A percentile compares a stretch with the other conserved stretches of the same genome.
Conservation (phyloP, 495 filamentous ascomycete species). For the Pseudomonodictys pantanalensis region DNA sequence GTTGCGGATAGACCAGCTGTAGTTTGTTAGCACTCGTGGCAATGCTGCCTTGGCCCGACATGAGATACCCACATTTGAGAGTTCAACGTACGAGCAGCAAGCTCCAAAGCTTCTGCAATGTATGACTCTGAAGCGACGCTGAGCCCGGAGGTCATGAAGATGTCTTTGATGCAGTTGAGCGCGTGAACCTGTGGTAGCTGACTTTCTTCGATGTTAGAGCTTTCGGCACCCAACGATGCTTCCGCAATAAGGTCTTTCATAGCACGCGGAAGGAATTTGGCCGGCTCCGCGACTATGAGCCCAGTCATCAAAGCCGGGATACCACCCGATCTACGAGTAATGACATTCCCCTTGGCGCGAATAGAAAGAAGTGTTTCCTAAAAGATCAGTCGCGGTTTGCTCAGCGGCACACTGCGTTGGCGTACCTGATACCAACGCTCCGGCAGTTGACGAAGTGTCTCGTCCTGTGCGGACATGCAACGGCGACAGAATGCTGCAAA, state of each 20-base stretch:
- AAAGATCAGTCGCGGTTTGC: not conserved
- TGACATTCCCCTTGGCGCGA: constrained; percentile 65
- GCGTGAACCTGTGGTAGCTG: constrained; percentile 85
- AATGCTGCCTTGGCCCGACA: not conserved
- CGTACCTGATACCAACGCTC: constrained; percentile 69
- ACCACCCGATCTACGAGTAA: constrained; percentile 86
- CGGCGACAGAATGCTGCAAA: constrained; percentile 72
- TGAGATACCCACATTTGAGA: constrained; percentile 53
- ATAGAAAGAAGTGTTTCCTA: constrained; percentile 45
- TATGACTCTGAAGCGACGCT: constrained; percentile 61
- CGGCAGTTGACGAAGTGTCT: constrained; percentile 45
- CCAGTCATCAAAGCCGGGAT: constrained; percentile 81
- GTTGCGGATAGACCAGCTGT: constrained; percentile 88
- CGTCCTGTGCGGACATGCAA: constrained; percentile 44
- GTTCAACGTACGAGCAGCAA: constrained; percentile 70
- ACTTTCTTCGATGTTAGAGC: constrained; percentile 50
- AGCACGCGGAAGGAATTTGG: constrained; percentile 48
- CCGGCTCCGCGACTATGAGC: constrained; percentile 59
- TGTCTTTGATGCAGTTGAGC: constrained; percentile 83
- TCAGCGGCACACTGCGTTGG: not conserved
- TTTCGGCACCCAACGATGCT: constrained; percentile 40
- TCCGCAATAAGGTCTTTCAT: constrained; percentile 46
- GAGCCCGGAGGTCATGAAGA: constrained; percentile 75
- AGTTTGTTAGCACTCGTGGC: constrained; percentile 12
- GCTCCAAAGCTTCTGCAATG: constrained; percentile 66